These are phyloP conservation scores for Hyaloscypha hepaticicola DNA, from an alignment of 495 filamentous ascomycete species.

Conservation along the genomic window DNA sequence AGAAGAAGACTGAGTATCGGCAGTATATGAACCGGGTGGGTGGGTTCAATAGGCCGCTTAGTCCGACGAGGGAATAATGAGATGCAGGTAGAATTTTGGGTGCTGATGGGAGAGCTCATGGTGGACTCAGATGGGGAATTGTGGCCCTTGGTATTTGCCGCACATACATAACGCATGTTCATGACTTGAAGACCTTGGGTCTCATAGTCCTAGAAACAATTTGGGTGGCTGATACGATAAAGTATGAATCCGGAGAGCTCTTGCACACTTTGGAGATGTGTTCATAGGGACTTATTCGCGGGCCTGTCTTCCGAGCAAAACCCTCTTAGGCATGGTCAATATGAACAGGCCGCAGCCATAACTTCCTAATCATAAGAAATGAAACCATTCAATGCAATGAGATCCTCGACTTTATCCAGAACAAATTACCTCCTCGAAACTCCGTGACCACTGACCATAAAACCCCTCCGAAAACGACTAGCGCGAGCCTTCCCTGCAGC, in stretches of 20 bases:
- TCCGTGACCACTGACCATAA: neutral
- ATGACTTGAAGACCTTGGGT: too few relatives aligned
- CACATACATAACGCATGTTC: too few relatives aligned
- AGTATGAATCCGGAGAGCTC: too few relatives aligned
- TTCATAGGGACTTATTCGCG: too few relatives aligned
- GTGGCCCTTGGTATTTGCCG: too few relatives aligned
- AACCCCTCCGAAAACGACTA: neutral
- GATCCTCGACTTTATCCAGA: neutral
- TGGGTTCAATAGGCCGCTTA: slow-evolving; percentile 91
- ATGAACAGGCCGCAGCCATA: too few relatives aligned
- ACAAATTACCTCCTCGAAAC: neutral
- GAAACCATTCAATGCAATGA: neutral
- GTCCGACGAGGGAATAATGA: slow-evolving; percentile 41
- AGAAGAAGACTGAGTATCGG: slow-evolving; percentile 92
- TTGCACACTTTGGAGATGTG: too few relatives aligned
- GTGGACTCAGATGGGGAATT: neutral
- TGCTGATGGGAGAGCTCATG: neutral
- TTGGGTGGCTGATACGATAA: too few relatives aligned
- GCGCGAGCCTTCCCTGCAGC: slow-evolving; percentile 20
- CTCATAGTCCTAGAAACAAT: too few relatives aligned
- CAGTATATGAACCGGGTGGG: slow-evolving; percentile 99
- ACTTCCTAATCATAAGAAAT: neutral
- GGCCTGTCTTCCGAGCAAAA: too few relatives aligned
- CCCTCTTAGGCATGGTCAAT: too few relatives aligned
- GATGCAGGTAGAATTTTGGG: neutral